Evolutionary conservation across 352 stramenopile genomes (phyloP).

Genomic region (Phytophthora sp.): DNA sequence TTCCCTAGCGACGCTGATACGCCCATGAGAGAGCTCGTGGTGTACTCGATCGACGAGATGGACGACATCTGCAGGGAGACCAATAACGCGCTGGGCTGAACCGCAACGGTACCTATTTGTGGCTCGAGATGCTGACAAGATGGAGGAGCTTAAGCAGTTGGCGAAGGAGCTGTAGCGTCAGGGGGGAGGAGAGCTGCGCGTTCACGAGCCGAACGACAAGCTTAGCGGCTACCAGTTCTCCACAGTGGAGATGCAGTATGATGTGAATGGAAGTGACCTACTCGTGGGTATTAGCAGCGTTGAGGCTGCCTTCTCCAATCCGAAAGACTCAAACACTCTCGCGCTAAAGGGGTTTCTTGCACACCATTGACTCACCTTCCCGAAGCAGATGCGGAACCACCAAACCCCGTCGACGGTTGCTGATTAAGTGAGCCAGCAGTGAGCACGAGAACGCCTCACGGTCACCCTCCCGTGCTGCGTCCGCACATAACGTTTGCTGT

Average conservation of each 20-base stretch:
- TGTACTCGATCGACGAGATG: slow-evolving; percentile 77
- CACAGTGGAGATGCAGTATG: slow-evolving; percentile 54
- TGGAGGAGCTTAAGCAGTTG: slow-evolving; percentile 57
- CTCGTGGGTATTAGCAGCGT: slow-evolving; percentile 72
- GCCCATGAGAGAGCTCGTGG: slow-evolving; percentile 71
- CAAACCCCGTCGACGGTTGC: no score
- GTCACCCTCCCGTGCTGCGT: no score
- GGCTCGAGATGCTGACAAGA: slow-evolving; percentile 54
- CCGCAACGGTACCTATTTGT: slow-evolving; percentile 84
- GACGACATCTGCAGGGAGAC: slow-evolving; percentile 67
- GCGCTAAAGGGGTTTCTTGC: no score
- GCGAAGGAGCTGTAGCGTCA: slow-evolving; percentile 56
- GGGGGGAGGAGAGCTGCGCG: slow-evolving; percentile 56
- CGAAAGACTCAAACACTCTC: slow-evolving; percentile 61
- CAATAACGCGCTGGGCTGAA: slow-evolving; percentile 76
- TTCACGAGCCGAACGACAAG: slow-evolving; percentile 47
- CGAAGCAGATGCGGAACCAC: no score
- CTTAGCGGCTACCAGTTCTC: slow-evolving; percentile 57
- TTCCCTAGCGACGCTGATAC: slow-evolving; percentile 74
- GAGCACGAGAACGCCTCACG: no score
- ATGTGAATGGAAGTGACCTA: slow-evolving; percentile 70
- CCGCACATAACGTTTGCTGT: no score
- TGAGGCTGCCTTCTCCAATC: slow-evolving; percentile 55
- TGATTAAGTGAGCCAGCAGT: no score
- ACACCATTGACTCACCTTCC: no score